Conservation (phyloP, 192 early-diverging fungal genomes). For the Coemansia sp. region DNA sequence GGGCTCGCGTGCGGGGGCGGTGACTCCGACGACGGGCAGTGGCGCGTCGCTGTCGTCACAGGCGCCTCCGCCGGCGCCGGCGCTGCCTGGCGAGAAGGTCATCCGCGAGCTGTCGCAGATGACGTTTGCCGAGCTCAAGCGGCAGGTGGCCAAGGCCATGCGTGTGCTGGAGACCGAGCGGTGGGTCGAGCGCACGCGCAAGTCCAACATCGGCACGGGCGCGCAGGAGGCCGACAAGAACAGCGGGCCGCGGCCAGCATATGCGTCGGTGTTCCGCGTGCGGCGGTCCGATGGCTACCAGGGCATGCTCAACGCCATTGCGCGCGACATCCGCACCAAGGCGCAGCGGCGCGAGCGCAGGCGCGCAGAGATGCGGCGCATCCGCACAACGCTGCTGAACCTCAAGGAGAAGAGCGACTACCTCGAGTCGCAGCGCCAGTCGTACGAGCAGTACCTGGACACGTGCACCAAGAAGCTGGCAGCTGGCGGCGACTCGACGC, state of each 20-base stretch:
- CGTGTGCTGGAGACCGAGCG: constrained; percentile 74
- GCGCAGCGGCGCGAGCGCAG: constrained; percentile 75
- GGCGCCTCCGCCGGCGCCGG: constrained; percentile 34
- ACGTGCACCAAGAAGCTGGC: constrained; percentile 84
- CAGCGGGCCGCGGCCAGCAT: constrained; percentile 31
- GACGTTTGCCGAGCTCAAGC: constrained; percentile 79
- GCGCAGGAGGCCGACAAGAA: constrained; percentile 3
- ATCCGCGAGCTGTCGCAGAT: constrained; percentile 56
- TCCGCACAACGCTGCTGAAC: constrained; percentile 76
- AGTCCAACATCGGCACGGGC: constrained; percentile 53
- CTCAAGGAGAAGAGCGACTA: constrained; percentile 82
- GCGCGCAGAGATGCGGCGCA: constrained; percentile 65
- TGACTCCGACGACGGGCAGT: constrained; percentile 8
- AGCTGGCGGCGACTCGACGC: constrained; percentile 49
- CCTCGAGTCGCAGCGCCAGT: constrained; percentile 82
- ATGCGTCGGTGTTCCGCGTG: constrained; percentile 48
- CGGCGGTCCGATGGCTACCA: constrained; percentile 79
- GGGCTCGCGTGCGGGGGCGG: constrained; percentile 1
- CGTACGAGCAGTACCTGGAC: constrained; percentile 89
- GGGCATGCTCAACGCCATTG: constrained; percentile 90
- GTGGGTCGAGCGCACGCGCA: constrained; percentile 57
- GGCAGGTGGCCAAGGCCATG: constrained; percentile 75
- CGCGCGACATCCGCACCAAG: constrained; percentile 89
- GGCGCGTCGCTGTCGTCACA: too few species aligned
- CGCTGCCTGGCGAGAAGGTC: constrained; percentile 49